Evolutionary conservation across 2,329 filamentous ascomycete species (phyloP).

Genomic region (Fusarium chlamydosporum): DNA sequence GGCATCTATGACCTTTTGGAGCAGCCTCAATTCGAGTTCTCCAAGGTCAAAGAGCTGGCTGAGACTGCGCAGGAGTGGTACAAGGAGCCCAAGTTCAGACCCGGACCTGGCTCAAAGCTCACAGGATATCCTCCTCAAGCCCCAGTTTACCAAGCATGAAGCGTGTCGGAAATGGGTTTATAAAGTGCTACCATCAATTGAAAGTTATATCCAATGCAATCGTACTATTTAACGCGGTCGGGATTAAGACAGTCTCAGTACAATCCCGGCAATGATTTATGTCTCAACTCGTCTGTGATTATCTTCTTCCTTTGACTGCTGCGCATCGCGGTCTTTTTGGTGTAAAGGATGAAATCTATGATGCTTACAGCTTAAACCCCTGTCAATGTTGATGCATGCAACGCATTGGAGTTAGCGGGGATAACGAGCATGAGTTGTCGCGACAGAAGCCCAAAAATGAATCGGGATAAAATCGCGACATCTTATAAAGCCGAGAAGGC

Average conservation of each 20-base stretch:
- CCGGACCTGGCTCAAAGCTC: background rate
- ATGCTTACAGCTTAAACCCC: conserved; percentile 11
- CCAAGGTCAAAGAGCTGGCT: conserved; percentile 7
- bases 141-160: background rate
- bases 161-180: accelerated
- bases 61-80: conserved; percentile 18
- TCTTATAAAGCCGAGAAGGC: background rate
- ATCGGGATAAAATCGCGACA: background rate
- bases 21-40: background rate
- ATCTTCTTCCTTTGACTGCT: too few relatives aligned
- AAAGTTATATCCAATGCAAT: background rate
- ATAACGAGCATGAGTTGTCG: conserved; percentile 5
- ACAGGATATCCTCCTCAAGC: background rate
- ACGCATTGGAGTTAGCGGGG: conserved; percentile 17
- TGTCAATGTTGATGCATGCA: conserved; percentile 1
- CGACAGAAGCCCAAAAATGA: background rate
- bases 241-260: background rate
- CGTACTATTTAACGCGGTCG: background rate
- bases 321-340: background rate
- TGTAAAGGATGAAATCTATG: conserved; percentile 4
- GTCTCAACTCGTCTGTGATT: background rate
- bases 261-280: background rate
- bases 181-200: background rate
- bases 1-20: conserved; percentile 10
- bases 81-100: conserved; percentile 20